Base-by-base conservation (phyloP, 805 yeast genomes). In the Teunomyces funiuensis region DNA sequence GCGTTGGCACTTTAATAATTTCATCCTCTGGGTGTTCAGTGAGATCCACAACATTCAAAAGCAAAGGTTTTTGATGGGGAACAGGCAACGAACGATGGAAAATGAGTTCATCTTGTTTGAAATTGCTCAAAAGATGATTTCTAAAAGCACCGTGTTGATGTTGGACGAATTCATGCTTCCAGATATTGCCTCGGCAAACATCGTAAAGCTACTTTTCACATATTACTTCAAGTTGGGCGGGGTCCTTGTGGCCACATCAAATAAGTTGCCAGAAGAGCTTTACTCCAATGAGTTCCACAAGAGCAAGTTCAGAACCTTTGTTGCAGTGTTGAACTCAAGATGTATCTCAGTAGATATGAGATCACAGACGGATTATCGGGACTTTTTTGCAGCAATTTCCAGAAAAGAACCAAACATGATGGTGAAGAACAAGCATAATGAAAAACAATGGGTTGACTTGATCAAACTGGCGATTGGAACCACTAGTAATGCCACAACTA, bases 161-260 rank as follows among this genome's bases (percentile, higher is more conserved):
- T 60, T 84, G 29, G 90, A 84, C 56, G 90, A 85, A 57, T 84
- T 84, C 61, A 82, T 83, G 85, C 55, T 84, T 22, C 90, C 90
- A 0, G 90, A 84, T 54, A 71, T 85, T 27, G 86, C 88, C 0
- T 75, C 85, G 16, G 89, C 88, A 1, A 83, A 82, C 51, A 80
- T 84, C 27, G 65, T 84, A 42, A 79, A 80, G 56, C 69, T 81
- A 10, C 59, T 84, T 37, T 82, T 84, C 60, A 79, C 84, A 0
- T 82, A 77, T 55, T 84, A 77, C 61, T 83, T 84, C 66, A 82
- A 79, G 50, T 57, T 84, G 9, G 90, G 90, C 2, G 90, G 90
- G 4, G 86, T 84, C 0, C 59, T 84, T 33, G 83, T 84, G 16
- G 88, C 89, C 3, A 84, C 88, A 2, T 80, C 87, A 2, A 84